Percentiles rank a stretch among this genome's conserved stretches.
These are phyloP conservation scores for Aspergillus nidulans DNA, from an alignment of 495 filamentous ascomycete genomes.

Conservation along the genomic window DNA sequence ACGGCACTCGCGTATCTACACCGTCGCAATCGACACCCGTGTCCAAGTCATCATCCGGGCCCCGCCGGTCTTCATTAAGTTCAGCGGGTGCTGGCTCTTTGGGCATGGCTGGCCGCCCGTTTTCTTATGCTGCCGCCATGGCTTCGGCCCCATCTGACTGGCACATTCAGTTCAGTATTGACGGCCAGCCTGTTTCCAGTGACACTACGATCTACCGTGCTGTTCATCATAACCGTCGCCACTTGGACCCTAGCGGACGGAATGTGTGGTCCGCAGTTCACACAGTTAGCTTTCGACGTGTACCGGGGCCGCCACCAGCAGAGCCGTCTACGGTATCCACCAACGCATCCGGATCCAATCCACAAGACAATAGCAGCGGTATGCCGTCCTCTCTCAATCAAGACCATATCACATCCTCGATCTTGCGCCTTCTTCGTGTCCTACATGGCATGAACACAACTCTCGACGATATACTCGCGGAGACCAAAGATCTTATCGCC, in stretches of 20 bases:
- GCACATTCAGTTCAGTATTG: constrained; percentile 95
- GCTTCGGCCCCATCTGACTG: constrained; percentile 76
- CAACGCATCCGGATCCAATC: constrained; percentile 41
- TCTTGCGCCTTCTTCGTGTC: constrained; percentile 83
- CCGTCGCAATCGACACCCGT: constrained; percentile 61
- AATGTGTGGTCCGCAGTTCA: constrained; percentile 89
- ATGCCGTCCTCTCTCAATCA: constrained; percentile 83
- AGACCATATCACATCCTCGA: constrained; percentile 76
- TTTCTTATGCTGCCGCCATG: constrained; percentile 77
- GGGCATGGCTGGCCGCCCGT: constrained; percentile 42
- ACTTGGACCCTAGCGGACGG: constrained; percentile 57
- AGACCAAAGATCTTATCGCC: constrained; percentile 65
- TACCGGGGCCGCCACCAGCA: constrained; percentile 79
- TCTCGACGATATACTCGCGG: constrained; percentile 92
- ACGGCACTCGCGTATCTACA: constrained; percentile 85
- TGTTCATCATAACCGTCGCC: constrained; percentile 67
- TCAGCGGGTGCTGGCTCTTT: constrained; percentile 35
- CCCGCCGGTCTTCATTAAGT: constrained; percentile 29
- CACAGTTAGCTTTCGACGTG: constrained; percentile 85
- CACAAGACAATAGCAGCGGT: constrained; percentile 43
- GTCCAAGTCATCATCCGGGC: constrained; percentile 44
- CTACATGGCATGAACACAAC: constrained; percentile 92
- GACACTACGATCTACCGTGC: constrained; percentile 97
- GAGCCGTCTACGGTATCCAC: constrained; percentile 66
- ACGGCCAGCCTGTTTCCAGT: constrained; percentile 75